Base-by-base conservation (phyloP, 2,329 filamentous ascomycete species). In the Fusarium mangiferae region DNA sequence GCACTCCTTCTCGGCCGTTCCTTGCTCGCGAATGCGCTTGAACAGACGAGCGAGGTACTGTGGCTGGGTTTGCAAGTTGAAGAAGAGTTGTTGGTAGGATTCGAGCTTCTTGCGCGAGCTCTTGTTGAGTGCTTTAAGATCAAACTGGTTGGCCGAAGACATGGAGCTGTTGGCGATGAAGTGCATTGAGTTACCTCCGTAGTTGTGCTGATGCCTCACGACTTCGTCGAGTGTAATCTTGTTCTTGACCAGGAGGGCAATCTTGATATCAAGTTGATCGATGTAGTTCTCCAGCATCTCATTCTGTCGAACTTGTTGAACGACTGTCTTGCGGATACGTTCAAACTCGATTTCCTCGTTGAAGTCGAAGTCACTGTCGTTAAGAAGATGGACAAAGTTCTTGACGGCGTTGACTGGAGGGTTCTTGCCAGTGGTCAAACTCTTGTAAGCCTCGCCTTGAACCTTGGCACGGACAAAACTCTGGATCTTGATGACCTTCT, bases 201-300 rank as follows among this genome's bases (percentile, higher is more conserved):
- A 98, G 81, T 98, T 97, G 85, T 93, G 96, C 80, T 99, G 96
- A 80, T 98, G 96, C 78, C 95, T 94, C 62, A 99, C 94, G 35
- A 99, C 96, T 83, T 99, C 97, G 80, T 99, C 96, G 8, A 99
- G 88, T 0, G 96, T 98, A 79, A 99, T 99, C 84, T 99, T 99
- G 89, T 99, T 99, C 88, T 98, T 98, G 78, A 99, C 96, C 24
- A 99, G 88, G 7, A 99, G 89, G 3, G 96, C 96, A 81, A 99
- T 99, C 85, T 99, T 99, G 87, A 99, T 98, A 80, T 99, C 97
- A 41, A 99, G 89, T 81, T 99, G 96, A 78, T 98, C 95, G 76
- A 99, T 98, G 80, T 99, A 99, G 81, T 98, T 95, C 83, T 99
- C 96, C 44, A 97, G 90, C 86, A 97, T 92, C 84, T 99, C 96